phyloP scores from a whole-genome alignment of 148 eudicot species.

The Rhododendron ovatum region DNA sequence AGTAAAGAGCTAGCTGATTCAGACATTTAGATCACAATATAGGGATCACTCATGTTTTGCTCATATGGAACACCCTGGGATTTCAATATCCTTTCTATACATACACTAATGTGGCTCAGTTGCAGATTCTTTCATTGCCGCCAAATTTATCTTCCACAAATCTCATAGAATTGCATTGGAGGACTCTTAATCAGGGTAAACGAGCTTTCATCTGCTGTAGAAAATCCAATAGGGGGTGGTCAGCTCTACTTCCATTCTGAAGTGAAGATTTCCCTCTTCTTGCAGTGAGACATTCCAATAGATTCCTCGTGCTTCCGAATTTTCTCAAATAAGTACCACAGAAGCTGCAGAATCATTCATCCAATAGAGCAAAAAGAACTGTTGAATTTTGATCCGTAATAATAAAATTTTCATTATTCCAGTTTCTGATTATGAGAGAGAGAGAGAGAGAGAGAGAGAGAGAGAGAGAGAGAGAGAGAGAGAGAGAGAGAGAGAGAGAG shows the following conservation, averaged over 20 bases:
- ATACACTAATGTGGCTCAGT: neutral
- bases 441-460: neutral
- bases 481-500: constrained; percentile 11
- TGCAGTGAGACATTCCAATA: neutral
- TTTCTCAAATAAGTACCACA: neutral
- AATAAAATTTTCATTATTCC: neutral
- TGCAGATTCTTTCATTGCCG: neutral
- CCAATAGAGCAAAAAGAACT: neutral
- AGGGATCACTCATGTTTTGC: neutral
- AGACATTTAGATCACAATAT: neutral
- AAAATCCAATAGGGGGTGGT: neutral
- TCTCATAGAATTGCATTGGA: neutral
- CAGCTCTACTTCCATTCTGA: neutral
- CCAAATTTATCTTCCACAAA: neutral
- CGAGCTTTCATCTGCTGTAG: neutral
- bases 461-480: no score
- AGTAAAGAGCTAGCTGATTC: neutral
- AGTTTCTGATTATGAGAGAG: no score
- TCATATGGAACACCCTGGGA: neutral
- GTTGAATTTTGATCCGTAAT: neutral
- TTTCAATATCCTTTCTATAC: neutral
- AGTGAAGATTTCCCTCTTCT: neutral
- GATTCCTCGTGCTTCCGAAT: neutral
- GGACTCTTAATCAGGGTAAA: neutral
- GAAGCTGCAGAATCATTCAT: neutral